Percentiles rank a stretch among this genome's conserved stretches.
Conservation (phyloP, 257 asterid genomes). For the Nicotiana attenuata region DNA sequence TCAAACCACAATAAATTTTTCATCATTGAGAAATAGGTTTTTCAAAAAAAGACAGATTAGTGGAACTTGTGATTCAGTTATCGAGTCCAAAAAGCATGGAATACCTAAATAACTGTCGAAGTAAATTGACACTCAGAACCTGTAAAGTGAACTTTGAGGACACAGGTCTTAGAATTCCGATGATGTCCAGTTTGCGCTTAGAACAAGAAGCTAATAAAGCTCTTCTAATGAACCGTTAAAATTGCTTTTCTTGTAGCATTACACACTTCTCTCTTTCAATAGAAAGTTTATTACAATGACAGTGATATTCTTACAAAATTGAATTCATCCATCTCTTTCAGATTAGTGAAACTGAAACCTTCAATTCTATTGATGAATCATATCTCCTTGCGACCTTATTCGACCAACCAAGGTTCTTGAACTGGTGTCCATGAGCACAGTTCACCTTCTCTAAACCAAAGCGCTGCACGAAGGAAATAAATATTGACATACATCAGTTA, state of each 20-base stretch:
- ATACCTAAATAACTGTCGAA: too few relatives aligned
- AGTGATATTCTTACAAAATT: conserved; percentile 22
- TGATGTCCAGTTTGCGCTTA: background rate
- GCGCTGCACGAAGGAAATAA: conserved; percentile 33
- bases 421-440: conserved; percentile 58
- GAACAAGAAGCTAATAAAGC: background rate
- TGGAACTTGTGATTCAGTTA: too few relatives aligned
- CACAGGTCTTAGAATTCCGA: too few relatives aligned
- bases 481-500: background rate
- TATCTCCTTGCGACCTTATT: conserved; percentile 20
- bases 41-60: accelerated
- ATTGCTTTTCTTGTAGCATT: background rate
- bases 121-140: too few relatives aligned
- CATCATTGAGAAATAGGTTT: too few relatives aligned
- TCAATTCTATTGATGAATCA: background rate
- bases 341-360: background rate
- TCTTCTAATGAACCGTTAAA: background rate
- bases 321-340: conserved; percentile 8
- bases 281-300: background rate
- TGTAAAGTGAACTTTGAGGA: too few relatives aligned
- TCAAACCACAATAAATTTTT: too few relatives aligned
- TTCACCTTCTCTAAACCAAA: conserved; percentile 84
- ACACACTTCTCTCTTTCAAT: background rate
- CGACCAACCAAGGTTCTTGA: conserved; percentile 69
- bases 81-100: too few relatives aligned